Conservation (phyloP, 768 basidiomycete species). For the Exidia glandulosa region DNA sequence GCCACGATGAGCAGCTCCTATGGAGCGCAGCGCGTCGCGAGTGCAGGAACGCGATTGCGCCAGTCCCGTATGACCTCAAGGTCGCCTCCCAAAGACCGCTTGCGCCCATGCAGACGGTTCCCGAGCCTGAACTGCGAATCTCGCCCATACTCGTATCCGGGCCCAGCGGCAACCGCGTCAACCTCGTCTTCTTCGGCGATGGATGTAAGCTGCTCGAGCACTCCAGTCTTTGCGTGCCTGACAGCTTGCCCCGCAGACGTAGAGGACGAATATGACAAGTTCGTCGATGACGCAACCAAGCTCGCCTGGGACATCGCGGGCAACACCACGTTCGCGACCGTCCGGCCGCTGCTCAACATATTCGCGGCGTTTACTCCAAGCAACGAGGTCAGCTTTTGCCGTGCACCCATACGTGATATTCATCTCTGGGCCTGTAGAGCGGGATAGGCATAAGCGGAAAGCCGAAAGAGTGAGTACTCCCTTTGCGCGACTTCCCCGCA, state of each 20-base stretch:
- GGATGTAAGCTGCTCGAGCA: slow-evolving; percentile 43
- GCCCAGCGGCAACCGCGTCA: slow-evolving; percentile 50
- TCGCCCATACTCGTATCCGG: slow-evolving; percentile 51
- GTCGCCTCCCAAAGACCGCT: background rate
- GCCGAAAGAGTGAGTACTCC: slow-evolving; percentile 48
- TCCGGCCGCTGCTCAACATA: slow-evolving; percentile 66
- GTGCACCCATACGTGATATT: background rate
- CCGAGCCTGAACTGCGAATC: slow-evolving; percentile 39
- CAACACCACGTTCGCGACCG: slow-evolving; percentile 68
- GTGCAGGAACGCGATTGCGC: background rate
- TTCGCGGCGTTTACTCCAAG: slow-evolving; percentile 75
- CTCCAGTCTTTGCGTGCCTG: background rate
- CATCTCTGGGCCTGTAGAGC: slow-evolving; percentile 32
- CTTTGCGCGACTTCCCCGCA: background rate
- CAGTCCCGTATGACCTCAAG: background rate
- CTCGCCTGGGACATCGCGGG: slow-evolving; percentile 59
- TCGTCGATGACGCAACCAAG: slow-evolving; percentile 51
- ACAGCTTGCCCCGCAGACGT: slow-evolving; percentile 34
- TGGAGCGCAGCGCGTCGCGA: background rate
- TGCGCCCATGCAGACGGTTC: background rate
- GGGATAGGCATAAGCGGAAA: slow-evolving; percentile 58
- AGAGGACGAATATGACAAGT: slow-evolving; percentile 44
- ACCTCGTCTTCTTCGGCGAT: slow-evolving; percentile 68
- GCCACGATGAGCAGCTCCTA: background rate
- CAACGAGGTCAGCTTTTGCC: slow-evolving; percentile 37